Evolutionary conservation across 129 eudicot species (phyloP).

Genomic region (Silybum marianum): DNA sequence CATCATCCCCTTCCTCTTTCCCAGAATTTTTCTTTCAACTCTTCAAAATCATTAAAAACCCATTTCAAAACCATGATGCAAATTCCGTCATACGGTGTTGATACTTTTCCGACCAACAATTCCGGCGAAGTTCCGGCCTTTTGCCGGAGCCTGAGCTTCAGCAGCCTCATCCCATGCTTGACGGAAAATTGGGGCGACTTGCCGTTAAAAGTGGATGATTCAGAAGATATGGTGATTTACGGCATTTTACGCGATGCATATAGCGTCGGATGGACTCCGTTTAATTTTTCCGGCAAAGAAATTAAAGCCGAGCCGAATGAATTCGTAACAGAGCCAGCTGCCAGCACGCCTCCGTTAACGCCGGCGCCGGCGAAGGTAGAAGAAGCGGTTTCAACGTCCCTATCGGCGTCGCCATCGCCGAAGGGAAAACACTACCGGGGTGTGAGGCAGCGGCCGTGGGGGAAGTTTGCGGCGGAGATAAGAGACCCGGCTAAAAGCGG

Average conservation of each 20-base stretch:
- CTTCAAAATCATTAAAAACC: slow-evolving; percentile 20
- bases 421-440: slow-evolving; percentile 75
- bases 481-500: slow-evolving; percentile 89
- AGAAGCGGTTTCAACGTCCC: slow-evolving; percentile 27
- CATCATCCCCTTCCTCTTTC: slow-evolving; percentile 10
- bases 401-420: slow-evolving; percentile 26
- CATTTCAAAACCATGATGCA: slow-evolving; percentile 32
- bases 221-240: slow-evolving; percentile 81
- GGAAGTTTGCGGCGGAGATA: slow-evolving; percentile 90
- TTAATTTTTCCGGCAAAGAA: slow-evolving; percentile 35
- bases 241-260: slow-evolving; percentile 74
- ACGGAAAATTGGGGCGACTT: slow-evolving; percentile 83
- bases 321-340: slow-evolving; percentile 28
- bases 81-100: slow-evolving; percentile 27
- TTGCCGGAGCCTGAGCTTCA: slow-evolving; percentile 66
- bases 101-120: slow-evolving; percentile 29
- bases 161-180: slow-evolving; percentile 57
- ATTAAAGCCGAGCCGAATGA: slow-evolving; percentile 47
- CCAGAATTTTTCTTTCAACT: not conserved
- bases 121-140: slow-evolving; percentile 47
- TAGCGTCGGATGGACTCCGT: slow-evolving; percentile 84
- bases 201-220: slow-evolving; percentile 74
- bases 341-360: not conserved
- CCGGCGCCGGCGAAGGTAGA: slow-evolving; percentile 32
- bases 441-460: slow-evolving; percentile 85